Conservation (phyloP, 805 yeast species). For the Lipomyces spencermartinsiae region DNA sequence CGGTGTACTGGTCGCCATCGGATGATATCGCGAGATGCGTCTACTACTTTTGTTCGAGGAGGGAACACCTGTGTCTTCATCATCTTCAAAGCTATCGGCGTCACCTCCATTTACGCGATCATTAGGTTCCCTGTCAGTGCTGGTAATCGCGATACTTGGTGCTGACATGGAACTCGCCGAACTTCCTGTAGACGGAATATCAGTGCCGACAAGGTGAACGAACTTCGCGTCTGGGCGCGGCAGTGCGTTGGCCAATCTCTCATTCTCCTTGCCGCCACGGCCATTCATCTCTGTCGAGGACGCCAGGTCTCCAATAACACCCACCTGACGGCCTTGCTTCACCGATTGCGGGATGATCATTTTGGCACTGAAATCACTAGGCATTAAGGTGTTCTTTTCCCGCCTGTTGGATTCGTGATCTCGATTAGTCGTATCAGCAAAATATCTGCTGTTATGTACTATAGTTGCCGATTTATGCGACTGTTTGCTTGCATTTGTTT, state of each 20-base stretch:
- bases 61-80: not conserved
- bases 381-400: not conserved
- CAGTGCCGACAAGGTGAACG: slow-evolving; percentile 5
- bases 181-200: not conserved
- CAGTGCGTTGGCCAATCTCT: not conserved
- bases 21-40: not conserved
- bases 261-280: not conserved
- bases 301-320: not conserved
- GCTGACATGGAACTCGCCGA: not conserved
- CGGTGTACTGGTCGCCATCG: slow-evolving; percentile 7
- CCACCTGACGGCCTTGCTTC: not conserved
- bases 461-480: not conserved
- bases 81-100: not conserved
- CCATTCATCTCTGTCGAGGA: not conserved
- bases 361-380: not conserved
- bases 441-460: not conserved
- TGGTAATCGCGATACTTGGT: not conserved
- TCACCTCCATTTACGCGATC: not conserved
- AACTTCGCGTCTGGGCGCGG: not conserved
- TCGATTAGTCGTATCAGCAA: not conserved
- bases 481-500: not conserved
- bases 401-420: not conserved
- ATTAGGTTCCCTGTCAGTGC: not conserved
- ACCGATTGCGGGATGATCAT: not conserved
- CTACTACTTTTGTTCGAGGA: not conserved